Conservation (phyloP, 2,329 filamentous ascomycete genomes). For the Cladosporium sp. region DNA sequence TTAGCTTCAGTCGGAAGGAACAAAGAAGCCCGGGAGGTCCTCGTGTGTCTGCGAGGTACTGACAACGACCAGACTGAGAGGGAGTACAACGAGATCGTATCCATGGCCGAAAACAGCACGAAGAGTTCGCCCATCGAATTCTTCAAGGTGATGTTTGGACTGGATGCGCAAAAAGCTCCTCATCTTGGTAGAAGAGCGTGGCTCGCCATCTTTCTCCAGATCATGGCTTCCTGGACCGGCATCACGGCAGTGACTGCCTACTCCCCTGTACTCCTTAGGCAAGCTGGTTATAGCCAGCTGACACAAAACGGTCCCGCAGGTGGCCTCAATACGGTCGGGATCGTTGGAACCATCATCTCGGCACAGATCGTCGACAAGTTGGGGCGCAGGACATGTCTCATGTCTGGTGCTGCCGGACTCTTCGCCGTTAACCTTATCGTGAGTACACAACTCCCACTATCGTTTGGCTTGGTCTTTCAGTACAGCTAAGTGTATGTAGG, state of each 20-base stretch:
- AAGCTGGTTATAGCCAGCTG: slow-evolving; percentile 40
- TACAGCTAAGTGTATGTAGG: too few relatives aligned
- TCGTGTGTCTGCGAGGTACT: slow-evolving; percentile 35
- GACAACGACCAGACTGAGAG: slow-evolving; percentile 31
- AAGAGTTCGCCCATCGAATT: slow-evolving; percentile 42
- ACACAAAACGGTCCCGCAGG: slow-evolving; percentile 52
- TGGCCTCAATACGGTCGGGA: slow-evolving; percentile 54
- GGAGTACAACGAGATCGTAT: slow-evolving; percentile 40
- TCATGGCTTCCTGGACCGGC: slow-evolving; percentile 48
- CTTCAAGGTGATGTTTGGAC: slow-evolving; percentile 39
- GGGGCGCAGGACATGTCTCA: slow-evolving; percentile 46
- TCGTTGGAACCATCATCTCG: slow-evolving; percentile 53
- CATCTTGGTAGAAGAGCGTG: slow-evolving; percentile 44
- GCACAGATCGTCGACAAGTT: slow-evolving; percentile 54
- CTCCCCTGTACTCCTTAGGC: slow-evolving; percentile 36
- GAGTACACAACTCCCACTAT: background rate
- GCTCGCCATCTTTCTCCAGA: slow-evolving; percentile 48
- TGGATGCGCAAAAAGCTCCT: slow-evolving; percentile 32
- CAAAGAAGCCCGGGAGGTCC: slow-evolving; percentile 36
- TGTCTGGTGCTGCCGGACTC: slow-evolving; percentile 42
- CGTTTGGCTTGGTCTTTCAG: too few relatives aligned
- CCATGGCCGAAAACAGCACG: slow-evolving; percentile 34
- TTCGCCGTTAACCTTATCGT: slow-evolving; percentile 46
- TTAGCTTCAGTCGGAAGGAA: slow-evolving; percentile 29
- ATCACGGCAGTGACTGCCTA: slow-evolving; percentile 42